Percentiles rank a stretch among this genome's conserved stretches.
phyloP scores from a whole-genome alignment of 1,284 basidiomycete species.

The Ustilago sp. region DNA sequence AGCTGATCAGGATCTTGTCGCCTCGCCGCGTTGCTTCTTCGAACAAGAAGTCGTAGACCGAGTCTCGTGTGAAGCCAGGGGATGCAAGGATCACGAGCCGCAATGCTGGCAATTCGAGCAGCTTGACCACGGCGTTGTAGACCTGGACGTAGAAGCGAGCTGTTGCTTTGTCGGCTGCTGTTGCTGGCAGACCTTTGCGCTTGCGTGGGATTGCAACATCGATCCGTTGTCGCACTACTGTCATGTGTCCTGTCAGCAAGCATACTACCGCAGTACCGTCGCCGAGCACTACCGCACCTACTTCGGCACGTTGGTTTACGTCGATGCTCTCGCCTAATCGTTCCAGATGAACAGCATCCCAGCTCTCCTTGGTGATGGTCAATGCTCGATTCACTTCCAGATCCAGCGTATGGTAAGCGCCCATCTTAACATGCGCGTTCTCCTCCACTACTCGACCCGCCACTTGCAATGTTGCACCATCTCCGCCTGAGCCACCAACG shows the following conservation, averaged over 20 bases:
- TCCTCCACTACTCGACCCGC: conserved; percentile 89
- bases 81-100: conserved; percentile 94
- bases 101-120: conserved; percentile 85
- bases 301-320: conserved; percentile 93
- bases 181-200: conserved; percentile 66
- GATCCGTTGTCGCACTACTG: conserved; percentile 89
- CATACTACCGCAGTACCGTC: conserved; percentile 92
- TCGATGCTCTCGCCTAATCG: conserved; percentile 87
- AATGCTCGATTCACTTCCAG: conserved; percentile 92
- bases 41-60: conserved; percentile 80
- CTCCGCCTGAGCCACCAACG: conserved; percentile 49
- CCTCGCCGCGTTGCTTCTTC: conserved; percentile 74
- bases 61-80: conserved; percentile 93
- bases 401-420: conserved; percentile 95
- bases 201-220: conserved; percentile 92
- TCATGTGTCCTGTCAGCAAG: conserved; percentile 95
- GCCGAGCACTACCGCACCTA: conserved; percentile 94
- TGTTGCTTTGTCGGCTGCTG: conserved; percentile 58
- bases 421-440: conserved; percentile 91
- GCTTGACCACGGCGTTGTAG: conserved; percentile 87
- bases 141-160: conserved; percentile 83
- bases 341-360: conserved; percentile 89
- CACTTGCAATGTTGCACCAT: conserved; percentile 78
- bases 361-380: conserved; percentile 86
- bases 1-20: conserved; percentile 81